Conservation (phyloP, 2,329 filamentous ascomycete genomes). For the Aspergillus transmontanensis region DNA sequence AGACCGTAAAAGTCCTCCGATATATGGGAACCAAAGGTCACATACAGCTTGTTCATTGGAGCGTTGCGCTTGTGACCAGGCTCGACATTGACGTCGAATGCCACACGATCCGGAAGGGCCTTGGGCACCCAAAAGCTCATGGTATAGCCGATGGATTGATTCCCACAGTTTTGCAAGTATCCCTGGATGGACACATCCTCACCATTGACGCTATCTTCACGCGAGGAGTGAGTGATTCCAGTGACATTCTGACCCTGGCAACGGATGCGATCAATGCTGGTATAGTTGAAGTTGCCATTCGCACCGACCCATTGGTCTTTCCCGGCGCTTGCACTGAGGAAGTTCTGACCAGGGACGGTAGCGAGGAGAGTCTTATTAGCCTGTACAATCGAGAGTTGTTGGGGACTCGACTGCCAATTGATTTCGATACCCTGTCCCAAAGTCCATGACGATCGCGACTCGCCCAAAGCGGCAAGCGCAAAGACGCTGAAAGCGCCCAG, state of each 20-base stretch:
- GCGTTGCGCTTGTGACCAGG: not conserved
- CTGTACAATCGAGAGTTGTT: not conserved
- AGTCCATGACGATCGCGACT: not conserved
- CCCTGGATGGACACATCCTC: not conserved
- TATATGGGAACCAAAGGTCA: not conserved
- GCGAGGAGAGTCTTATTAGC: not conserved
- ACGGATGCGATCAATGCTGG: not conserved
- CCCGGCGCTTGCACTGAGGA: not conserved
- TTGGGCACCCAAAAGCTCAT: not conserved
- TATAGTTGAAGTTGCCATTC: not conserved
- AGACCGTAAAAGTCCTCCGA: slow-evolving; percentile 29
- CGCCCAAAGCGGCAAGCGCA: not conserved
- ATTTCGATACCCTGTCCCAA: not conserved
- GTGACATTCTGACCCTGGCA: not conserved
- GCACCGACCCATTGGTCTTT: not conserved
- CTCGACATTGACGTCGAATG: not conserved
- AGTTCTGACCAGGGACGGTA: not conserved
- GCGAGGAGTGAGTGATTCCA: not conserved
- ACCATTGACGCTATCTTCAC: not conserved
- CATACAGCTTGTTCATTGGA: not conserved
- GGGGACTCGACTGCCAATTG: not conserved
- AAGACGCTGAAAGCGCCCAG: not conserved
- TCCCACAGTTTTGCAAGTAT: not conserved
- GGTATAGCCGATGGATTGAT: not conserved
- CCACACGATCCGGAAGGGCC: not conserved